Evolutionary conservation across 257 asterid genomes (phyloP), one percentile per base, ranked within the genome.

Genomic region (Solanum piurae): DNA sequence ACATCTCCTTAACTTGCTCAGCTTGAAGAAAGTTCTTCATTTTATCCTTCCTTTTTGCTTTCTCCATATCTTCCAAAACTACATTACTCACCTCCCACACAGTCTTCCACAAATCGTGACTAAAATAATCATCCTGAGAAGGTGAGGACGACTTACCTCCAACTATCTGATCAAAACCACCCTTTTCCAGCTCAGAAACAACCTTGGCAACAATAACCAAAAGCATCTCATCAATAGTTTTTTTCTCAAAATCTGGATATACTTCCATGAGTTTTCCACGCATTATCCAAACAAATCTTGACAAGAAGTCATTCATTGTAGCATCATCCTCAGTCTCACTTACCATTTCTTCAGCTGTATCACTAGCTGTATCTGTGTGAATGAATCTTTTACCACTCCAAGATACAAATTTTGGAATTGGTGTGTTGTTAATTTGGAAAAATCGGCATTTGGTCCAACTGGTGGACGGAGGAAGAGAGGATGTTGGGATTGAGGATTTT

Each of bases 1-100:
- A 93, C 99, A 92, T 94, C 89, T 94, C 96, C 92, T 95, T 95
- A 36, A 97, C 99, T 88, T 97, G 96, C 88, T 97, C 99, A 36
- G 95, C 91, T 87, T 95, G 98, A 90, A 97, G 94, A 93, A 95
- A 97, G 13, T 88, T 86, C 92, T 97, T 97, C 95, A 95, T 90
- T 84, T 92, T 96, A 90, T 95, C 99, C 88, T 96, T 97, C 88
- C 90, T 94, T 94, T 91, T 95, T 18, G 96, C 99, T 86, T 93
- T 95, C 89, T 89, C 93, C 98, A 95, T 95, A 90, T 97, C 98
- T 36, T 91, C 93, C 87, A 94, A 86, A 76, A 97, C 99, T 49
- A 90, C 89, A 90, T 90, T 93, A 87, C 98, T 97, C 31, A 95
- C 93, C 37, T 95, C 99, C 96, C 94, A 92, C 60, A 97, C 98